Evolutionary conservation across 2,329 filamentous ascomycete species (phyloP), one percentile per base, ranked within the genome.

Genomic region (Penicillium palitans): DNA sequence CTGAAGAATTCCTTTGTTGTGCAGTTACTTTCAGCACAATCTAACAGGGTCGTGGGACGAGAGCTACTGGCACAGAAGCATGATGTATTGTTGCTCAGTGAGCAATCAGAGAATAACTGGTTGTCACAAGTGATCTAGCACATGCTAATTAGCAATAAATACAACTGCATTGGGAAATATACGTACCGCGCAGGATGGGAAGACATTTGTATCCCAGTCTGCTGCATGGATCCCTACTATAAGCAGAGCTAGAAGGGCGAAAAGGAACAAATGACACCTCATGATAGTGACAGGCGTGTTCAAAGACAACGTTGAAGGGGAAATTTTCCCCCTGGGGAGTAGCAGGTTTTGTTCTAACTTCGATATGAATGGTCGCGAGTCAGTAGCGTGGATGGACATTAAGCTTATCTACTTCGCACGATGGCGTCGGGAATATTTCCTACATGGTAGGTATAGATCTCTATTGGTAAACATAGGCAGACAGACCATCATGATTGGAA

Each of bases 1-100:
- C 62, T 61, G 40, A 63, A 63, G 21, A 57, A 52, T 24, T 64
- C 58, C 29, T 61, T 63, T 6, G 49, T 42, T 3, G 62, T 59
- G 49, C 62, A 64, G 19, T 50, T 57, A n/a, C n/a, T 58, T 24
- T 35, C 21, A 10, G 50, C 56, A 27, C 61, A 63, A 39, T 47
- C n/a, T 10, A 62, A 40, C 6, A 64, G 27, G 6, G 46, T 33
- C 8, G 48, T 40, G 7, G 44, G 29, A 37, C 35, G 45, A 21
- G 60, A 44, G 19, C 15, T 21, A 21, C 50, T 60, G 3, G 49
- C 37, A 25, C 61, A 64, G 48, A 64, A 62, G 37, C 61, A 64
- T 19, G 60, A 54, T 17, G 24, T 52, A 25, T 57, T 42, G 21
- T 40, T 52, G 41, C 8, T 51, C 24, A 64, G 42, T 10, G 61